Percentiles rank a stretch among this genome's conserved stretches.
These are phyloP conservation scores for Boletellus ananiceps DNA, from an alignment of 768 basidiomycete genomes.

Conservation along the genomic window DNA sequence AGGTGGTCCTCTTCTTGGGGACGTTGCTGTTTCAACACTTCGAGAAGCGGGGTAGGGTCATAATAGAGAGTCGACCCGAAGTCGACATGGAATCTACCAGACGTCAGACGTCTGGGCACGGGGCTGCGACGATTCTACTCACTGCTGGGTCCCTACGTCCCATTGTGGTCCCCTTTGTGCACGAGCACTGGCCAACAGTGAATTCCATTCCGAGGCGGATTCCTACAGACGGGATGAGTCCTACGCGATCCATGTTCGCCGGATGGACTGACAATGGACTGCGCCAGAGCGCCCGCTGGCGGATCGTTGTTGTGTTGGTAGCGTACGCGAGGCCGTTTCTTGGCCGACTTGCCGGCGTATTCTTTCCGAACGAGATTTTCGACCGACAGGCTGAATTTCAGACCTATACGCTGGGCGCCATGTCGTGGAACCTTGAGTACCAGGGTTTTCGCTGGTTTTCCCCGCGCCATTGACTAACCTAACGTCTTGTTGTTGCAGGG, in stretches of 20 bases:
- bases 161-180: slow-evolving; percentile 83
- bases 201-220: slow-evolving; percentile 85
- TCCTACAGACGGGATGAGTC: slow-evolving; percentile 38
- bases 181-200: slow-evolving; percentile 68
- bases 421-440: slow-evolving; percentile 69
- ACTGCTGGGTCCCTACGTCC: slow-evolving; percentile 87
- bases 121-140: slow-evolving; percentile 26
- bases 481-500: neutral
- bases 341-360: slow-evolving; percentile 47
- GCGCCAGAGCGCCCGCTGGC: slow-evolving; percentile 40
- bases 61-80: slow-evolving; percentile 69
- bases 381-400: slow-evolving; percentile 57
- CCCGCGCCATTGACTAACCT: slow-evolving; percentile 26
- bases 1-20: slow-evolving; percentile 27
- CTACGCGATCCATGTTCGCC: neutral
- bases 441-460: slow-evolving; percentile 51
- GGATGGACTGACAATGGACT: slow-evolving; percentile 55
- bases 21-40: slow-evolving; percentile 41
- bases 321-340: slow-evolving; percentile 23
- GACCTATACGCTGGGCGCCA: slow-evolving; percentile 66
- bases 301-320: slow-evolving; percentile 60
- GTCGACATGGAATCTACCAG: slow-evolving; percentile 68
- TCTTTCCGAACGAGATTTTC: slow-evolving; percentile 49
- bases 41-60: slow-evolving; percentile 56
- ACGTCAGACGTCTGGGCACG: neutral